Evolutionary conservation across 139 green algal genomes (phyloP).

Genomic region (Chlorella sp.): DNA sequence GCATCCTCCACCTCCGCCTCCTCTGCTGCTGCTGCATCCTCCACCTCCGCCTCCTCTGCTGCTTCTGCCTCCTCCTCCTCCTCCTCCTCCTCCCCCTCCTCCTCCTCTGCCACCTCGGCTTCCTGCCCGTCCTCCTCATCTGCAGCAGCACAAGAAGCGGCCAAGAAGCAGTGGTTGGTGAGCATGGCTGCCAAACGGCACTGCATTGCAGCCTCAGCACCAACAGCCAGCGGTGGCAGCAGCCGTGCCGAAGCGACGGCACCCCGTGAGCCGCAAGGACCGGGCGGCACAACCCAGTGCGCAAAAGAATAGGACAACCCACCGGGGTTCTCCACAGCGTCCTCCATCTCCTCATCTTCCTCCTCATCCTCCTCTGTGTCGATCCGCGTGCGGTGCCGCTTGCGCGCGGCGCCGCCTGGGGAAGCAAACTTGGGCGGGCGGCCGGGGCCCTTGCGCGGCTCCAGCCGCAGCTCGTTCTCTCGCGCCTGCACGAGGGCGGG

Average conservation of each 20-base stretch:
- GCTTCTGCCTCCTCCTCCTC: background rate
- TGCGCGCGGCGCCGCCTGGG: background rate
- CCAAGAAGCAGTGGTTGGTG: background rate
- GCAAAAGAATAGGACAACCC: background rate
- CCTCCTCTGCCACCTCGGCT: too few species aligned
- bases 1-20: background rate
- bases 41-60: background rate
- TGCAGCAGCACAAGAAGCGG: background rate
- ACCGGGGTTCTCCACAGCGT: background rate
- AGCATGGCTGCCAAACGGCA: background rate
- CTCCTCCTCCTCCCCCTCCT: background rate
- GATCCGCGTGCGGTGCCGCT: background rate
- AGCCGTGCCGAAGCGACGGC: background rate
- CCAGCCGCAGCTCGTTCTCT: background rate
- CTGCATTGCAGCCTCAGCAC: background rate
- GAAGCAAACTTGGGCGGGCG: slow-evolving; percentile 15
- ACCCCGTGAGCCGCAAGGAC: too few species aligned
- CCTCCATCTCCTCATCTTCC: slow-evolving; percentile 3
- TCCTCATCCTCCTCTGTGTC: background rate
- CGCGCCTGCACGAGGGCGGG: background rate
- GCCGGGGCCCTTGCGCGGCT: background rate
- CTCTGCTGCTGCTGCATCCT: background rate
- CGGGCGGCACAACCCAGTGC: background rate
- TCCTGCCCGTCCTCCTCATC: too few species aligned
- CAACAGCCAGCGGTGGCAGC: background rate